A percentile compares a stretch with the other conserved stretches of the same genome.
These are phyloP conservation scores for Candida michaelii DNA, from an alignment of 805 yeast genomes.

Conservation along the genomic window DNA sequence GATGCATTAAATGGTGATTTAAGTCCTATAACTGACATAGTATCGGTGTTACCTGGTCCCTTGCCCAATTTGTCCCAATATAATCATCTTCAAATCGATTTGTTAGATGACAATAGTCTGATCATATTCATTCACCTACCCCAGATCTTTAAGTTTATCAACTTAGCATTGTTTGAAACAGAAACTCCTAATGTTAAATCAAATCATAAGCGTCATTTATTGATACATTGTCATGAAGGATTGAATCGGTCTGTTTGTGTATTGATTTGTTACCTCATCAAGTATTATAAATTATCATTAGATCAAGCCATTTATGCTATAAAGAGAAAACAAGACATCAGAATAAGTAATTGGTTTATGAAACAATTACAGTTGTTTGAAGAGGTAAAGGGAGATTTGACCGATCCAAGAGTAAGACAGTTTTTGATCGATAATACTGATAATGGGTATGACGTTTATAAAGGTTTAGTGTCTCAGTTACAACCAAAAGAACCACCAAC, in stretches of 20 bases:
- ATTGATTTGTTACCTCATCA: conserved; percentile 50
- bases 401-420: conserved; percentile 24
- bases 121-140: conserved; percentile 64
- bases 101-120: conserved; percentile 70
- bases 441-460: conserved; percentile 28
- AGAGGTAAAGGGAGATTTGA: conserved; percentile 26
- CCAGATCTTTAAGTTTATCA: conserved; percentile 63
- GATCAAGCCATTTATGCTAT: conserved; percentile 74
- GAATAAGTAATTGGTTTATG: conserved; percentile 66
- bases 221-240: conserved; percentile 56
- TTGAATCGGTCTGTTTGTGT: conserved; percentile 49
- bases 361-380: conserved; percentile 70
- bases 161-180: conserved; percentile 9
- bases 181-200: conserved; percentile 35
- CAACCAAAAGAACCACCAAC: conserved; percentile 3
- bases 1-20: conserved; percentile 59
- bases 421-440: conserved; percentile 25
- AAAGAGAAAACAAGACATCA: conserved; percentile 56
- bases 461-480: too few species aligned
- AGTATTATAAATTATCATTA: conserved; percentile 51
- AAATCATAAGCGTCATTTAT: conserved; percentile 41
- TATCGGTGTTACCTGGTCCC: conserved; percentile 67
- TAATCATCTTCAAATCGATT: conserved; percentile 56
- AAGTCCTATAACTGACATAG: conserved; percentile 64
- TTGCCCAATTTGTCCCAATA: conserved; percentile 52